Evolutionary conservation across 2,329 filamentous ascomycete species (phyloP).

Genomic region (Eurotiales sp.): DNA sequence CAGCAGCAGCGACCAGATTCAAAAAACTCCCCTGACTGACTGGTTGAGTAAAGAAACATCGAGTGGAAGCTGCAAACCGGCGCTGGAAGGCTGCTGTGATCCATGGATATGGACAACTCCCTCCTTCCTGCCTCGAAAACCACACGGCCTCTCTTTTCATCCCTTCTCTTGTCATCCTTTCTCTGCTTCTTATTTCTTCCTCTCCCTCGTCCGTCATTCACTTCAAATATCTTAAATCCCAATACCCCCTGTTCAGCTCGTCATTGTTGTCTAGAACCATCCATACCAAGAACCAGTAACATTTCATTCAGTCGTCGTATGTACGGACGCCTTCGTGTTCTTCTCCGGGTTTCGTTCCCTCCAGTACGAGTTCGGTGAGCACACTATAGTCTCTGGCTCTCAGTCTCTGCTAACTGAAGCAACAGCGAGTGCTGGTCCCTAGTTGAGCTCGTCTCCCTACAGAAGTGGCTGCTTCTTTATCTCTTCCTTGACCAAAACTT

Average conservation of each 20-base stretch:
- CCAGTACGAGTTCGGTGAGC: slow-evolving; percentile 3
- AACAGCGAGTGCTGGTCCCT: slow-evolving; percentile 1
- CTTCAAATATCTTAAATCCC: too few species aligned
- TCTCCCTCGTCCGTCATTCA: too few species aligned
- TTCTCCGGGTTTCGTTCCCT: slow-evolving; percentile 13
- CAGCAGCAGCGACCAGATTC: too few species aligned
- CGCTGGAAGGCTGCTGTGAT: not conserved
- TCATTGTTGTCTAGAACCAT: not conserved
- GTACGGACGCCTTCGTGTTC: slow-evolving; percentile 13
- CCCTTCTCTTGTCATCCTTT: too few species aligned
- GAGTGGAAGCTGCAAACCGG: not conserved
- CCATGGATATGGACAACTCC: not conserved
- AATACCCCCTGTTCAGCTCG: not conserved
- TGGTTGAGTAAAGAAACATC: too few species aligned
- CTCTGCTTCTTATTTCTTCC: too few species aligned
- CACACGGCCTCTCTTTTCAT: too few species aligned
- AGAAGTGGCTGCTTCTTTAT: slow-evolving; percentile 13
- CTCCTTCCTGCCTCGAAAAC: not conserved
- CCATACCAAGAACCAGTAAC: not conserved
- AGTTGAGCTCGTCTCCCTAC: slow-evolving; percentile 9
- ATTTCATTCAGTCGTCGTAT: slow-evolving; percentile 1
- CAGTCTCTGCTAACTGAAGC: not conserved
- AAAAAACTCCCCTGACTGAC: too few species aligned
- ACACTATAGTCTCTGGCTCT: not conserved
- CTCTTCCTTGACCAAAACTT: slow-evolving; percentile 9